phyloP scores from a whole-genome alignment of 1,139 yeast genomes.

The Candida dubliniensis region DNA sequence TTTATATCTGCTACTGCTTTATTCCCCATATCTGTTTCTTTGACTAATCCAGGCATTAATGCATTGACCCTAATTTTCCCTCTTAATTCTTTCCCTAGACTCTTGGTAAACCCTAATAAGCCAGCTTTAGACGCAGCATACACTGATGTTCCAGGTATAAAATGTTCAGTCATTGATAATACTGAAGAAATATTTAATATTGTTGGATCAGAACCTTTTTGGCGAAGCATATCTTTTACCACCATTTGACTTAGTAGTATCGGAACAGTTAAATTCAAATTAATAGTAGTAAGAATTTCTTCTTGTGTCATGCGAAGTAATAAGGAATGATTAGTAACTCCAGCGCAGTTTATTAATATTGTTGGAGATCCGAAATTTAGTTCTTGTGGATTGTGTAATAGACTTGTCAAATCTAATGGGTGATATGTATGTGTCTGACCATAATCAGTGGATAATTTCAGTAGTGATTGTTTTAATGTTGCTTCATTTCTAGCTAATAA shows the following conservation, averaged over 20 bases:
- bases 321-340: constrained; percentile 64
- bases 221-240: constrained; percentile 14
- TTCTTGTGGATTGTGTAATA: constrained; percentile 1
- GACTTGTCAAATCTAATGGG: constrained; percentile 46
- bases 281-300: constrained; percentile 50
- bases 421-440: constrained; percentile 51
- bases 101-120: constrained; percentile 60
- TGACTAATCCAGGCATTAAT: constrained; percentile 70
- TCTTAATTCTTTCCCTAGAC: constrained; percentile 64
- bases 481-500: constrained; percentile 56
- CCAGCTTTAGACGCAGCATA: constrained; percentile 87
- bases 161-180: constrained; percentile 47
- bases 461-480: constrained; percentile 33
- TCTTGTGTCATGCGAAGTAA: constrained; percentile 45
- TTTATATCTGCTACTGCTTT: constrained; percentile 17
- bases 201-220: constrained; percentile 20
- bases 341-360: constrained; percentile 78
- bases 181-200: constrained; percentile 74
- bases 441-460: constrained; percentile 30
- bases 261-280: constrained; percentile 65
- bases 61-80: constrained; percentile 58
- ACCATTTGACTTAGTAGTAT: constrained; percentile 54
- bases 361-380: constrained; percentile 19
- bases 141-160: constrained; percentile 62
- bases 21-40: constrained; percentile 70